Conservation (phyloP, 768 basidiomycete species). For the Leccinum boreale region DNA sequence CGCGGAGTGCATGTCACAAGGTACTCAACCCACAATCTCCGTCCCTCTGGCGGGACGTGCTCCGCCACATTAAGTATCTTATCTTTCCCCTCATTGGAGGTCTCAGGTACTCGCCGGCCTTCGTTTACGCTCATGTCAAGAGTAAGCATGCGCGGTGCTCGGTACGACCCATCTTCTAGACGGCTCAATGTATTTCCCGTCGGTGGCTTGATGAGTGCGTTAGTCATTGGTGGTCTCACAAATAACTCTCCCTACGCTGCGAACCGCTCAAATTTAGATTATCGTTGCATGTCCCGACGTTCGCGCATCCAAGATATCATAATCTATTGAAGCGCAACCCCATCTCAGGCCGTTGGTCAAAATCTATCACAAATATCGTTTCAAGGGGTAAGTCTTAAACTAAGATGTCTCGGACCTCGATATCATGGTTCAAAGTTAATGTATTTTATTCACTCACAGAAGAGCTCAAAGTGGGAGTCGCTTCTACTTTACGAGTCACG, state of each 20-base stretch:
- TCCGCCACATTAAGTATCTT: not conserved
- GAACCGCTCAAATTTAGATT: not conserved
- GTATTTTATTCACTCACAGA: too few species aligned
- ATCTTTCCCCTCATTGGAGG: not conserved
- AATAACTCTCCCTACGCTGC: not conserved
- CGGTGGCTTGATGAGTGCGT: not conserved
- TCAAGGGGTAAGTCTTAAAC: too few species aligned
- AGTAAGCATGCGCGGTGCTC: not conserved
- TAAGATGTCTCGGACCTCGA: too few species aligned
- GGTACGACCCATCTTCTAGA: not conserved
- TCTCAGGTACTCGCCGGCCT: not conserved
- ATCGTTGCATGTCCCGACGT: not conserved
- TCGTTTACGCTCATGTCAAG: not conserved
- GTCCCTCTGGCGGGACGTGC: not conserved
- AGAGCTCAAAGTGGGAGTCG: too few species aligned
- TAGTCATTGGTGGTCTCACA: not conserved
- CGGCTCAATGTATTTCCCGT: not conserved
- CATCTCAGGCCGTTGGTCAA: too few species aligned
- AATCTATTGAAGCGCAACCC: not conserved
- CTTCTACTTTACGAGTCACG: slow-evolving; percentile 15
- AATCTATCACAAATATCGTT: too few species aligned
- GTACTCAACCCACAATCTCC: not conserved
- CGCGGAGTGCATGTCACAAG: not conserved
- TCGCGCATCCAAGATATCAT: not conserved
- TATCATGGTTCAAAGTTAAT: too few species aligned